Percentiles rank a stretch among this genome's conserved stretches.
Conservation (phyloP, 148 eudicot genomes). For the Amaranthus palmeri region DNA sequence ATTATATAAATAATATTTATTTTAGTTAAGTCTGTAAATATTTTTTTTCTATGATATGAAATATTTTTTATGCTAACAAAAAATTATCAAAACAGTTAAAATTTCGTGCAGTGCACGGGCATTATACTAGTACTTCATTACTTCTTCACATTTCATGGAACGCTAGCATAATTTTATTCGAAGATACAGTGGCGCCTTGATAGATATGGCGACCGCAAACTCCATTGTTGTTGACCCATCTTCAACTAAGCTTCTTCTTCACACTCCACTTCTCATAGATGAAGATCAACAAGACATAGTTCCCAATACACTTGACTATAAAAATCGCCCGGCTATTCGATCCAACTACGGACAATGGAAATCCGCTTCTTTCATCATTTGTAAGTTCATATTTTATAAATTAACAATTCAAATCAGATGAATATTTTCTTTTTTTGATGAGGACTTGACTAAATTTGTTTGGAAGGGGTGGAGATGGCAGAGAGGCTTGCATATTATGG, state of each 20-base stretch:
- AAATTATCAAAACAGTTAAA: too few species aligned
- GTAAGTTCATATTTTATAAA: constrained; percentile 24
- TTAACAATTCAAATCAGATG: constrained; percentile 21
- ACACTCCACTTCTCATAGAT: constrained; percentile 12
- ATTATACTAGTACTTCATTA: not conserved
- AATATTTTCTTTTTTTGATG: not conserved
- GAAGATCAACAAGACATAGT: not conserved
- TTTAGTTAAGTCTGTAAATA: too few species aligned
- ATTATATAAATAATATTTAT: too few species aligned
- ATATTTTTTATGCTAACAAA: too few species aligned
- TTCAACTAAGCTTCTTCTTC: constrained; percentile 9
- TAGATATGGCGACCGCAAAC: constrained; percentile 9
- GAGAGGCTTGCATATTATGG: constrained; percentile 34
- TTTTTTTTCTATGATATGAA: too few species aligned
- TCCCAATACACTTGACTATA: constrained; percentile 36
- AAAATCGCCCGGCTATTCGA: constrained; percentile 34
- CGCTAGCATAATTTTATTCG: too few species aligned
- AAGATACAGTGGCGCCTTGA: too few species aligned
- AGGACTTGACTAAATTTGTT: not conserved
- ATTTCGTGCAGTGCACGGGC: too few species aligned
- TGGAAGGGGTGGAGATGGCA: constrained; percentile 29
- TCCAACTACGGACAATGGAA: constrained; percentile 55
- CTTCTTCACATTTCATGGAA: too few species aligned
- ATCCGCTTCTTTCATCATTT: constrained; percentile 56
- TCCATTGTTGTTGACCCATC: not conserved